These are phyloP conservation scores for Marchantia polymorpha DNA, from an alignment of 225 moss, liverwort and hornwort species.

Conservation along the genomic window DNA sequence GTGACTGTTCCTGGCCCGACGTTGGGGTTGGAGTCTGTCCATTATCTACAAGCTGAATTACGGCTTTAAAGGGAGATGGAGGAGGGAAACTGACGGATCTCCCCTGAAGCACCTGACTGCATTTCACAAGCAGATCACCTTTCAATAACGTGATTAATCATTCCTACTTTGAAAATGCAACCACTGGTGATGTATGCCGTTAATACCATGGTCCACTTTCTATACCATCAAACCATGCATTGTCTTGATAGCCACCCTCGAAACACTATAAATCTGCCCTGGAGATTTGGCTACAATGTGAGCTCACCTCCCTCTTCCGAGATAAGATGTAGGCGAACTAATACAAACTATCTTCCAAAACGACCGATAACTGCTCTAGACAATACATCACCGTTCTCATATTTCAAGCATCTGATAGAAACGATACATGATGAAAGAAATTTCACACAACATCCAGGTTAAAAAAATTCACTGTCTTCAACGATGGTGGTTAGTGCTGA, in stretches of 20 bases:
- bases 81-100: slow-evolving; percentile 44
- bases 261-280: not conserved
- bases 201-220: not conserved
- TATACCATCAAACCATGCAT: not conserved
- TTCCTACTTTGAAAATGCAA: not conserved
- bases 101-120: slow-evolving; percentile 61
- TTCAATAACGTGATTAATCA: not conserved
- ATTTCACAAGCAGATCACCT: slow-evolving; percentile 9
- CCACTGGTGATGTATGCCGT: not conserved
- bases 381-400: too few relatives aligned
- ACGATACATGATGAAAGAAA: too few relatives aligned
- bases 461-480: too few relatives aligned
- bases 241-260: not conserved
- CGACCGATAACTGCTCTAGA: too few relatives aligned
- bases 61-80: slow-evolving; percentile 65
- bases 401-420: too few relatives aligned
- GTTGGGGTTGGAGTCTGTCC: slow-evolving; percentile 37
- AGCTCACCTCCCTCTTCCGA: too few relatives aligned
- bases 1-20: slow-evolving; percentile 1
- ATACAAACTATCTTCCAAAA: too few relatives aligned
- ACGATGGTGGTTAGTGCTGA: too few relatives aligned
- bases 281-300: too few relatives aligned
- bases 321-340: too few relatives aligned
- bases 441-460: too few relatives aligned
- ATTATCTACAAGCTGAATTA: slow-evolving; percentile 57